phyloP scores from a whole-genome alignment of 2,329 filamentous ascomycete species.

The Blastomyces silverae region DNA sequence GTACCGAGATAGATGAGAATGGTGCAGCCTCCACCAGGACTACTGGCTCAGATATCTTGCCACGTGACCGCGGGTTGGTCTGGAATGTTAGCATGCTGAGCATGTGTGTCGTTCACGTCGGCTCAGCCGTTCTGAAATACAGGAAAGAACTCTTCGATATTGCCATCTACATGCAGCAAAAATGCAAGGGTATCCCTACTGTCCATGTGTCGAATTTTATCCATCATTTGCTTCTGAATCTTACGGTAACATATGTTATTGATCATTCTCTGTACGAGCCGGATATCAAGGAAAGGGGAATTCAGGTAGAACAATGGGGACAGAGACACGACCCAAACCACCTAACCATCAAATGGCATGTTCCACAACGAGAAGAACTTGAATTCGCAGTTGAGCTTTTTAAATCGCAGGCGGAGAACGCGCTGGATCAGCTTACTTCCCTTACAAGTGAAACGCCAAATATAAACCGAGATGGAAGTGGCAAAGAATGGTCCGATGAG shows the following conservation, averaged over 20 bases:
- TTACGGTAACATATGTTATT: slow-evolving; percentile 88
- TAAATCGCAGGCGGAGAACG: slow-evolving; percentile 70
- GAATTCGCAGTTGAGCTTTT: slow-evolving; percentile 87
- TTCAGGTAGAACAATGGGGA: slow-evolving; percentile 79
- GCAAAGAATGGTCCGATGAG: slow-evolving; percentile 98
- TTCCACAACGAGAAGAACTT: slow-evolving; percentile 70
- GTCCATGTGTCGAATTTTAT: slow-evolving; percentile 97
- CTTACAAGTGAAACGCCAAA: slow-evolving; percentile 76
- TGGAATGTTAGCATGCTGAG: slow-evolving; percentile 97
- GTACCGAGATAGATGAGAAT: slow-evolving; percentile 94
- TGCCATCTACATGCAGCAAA: slow-evolving; percentile 91
- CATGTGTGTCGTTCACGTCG: slow-evolving; percentile 97
- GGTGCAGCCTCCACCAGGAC: slow-evolving; percentile 91
- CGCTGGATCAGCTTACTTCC: slow-evolving; percentile 64
- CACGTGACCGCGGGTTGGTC: slow-evolving; percentile 82
- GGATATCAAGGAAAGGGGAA: slow-evolving; percentile 60
- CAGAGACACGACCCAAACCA: slow-evolving; percentile 65
- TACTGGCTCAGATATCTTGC: slow-evolving; percentile 86
- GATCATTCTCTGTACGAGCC: slow-evolving; percentile 85
- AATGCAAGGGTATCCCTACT: slow-evolving; percentile 86
- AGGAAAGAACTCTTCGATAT: slow-evolving; percentile 85
- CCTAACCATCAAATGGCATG: slow-evolving; percentile 85
- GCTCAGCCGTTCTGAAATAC: slow-evolving; percentile 80
- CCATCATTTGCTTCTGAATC: slow-evolving; percentile 87
- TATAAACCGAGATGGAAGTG: slow-evolving; percentile 85